Evolutionary conservation across 73 alveolate species (phyloP).

Genomic region (Paramecium tetraurelia): DNA sequence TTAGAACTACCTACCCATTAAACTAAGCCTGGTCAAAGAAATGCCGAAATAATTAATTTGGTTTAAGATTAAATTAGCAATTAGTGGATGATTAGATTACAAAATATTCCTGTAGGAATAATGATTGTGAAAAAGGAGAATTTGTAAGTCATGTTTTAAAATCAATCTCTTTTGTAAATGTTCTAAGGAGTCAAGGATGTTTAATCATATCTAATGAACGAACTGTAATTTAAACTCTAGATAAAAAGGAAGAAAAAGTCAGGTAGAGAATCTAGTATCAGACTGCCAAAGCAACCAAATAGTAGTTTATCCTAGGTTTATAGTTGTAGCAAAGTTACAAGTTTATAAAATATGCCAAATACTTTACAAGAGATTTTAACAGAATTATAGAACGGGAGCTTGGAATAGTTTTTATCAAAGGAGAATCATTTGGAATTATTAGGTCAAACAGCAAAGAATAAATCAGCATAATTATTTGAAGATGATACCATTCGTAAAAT

Average conservation of each 20-base stretch:
- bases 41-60: not conserved
- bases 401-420: not conserved
- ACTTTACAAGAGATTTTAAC: not conserved
- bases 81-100: not conserved
- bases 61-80: not conserved
- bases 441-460: not conserved
- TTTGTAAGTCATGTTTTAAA: not conserved
- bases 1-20: not conserved
- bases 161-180: not conserved
- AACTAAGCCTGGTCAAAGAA: not conserved
- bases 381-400: not conserved
- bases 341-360: not conserved
- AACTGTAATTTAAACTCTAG: not conserved
- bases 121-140: not conserved
- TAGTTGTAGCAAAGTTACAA: not conserved
- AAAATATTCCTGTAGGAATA: not conserved
- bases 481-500: not conserved
- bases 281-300: not conserved
- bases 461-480: not conserved
- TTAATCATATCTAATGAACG: not conserved
- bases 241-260: not conserved
- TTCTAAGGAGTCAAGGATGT: not conserved
- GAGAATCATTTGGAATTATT: not conserved
- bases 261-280: not conserved
- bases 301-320: not conserved